Percentiles rank a stretch among this genome's conserved stretches.
phyloP scores from a whole-genome alignment of 371 early-diverging fungal genomes.

The Circinella minor region DNA sequence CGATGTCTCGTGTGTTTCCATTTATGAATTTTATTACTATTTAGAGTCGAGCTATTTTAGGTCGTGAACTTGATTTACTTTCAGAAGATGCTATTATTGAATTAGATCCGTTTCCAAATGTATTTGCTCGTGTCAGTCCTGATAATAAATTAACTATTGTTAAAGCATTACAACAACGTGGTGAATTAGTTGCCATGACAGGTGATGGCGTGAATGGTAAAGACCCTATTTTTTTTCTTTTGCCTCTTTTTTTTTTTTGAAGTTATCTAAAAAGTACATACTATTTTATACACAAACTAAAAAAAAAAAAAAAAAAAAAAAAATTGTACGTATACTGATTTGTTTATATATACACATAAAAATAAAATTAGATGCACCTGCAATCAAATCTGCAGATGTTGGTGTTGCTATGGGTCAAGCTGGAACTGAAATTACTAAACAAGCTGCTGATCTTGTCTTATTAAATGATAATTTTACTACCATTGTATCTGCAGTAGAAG shows the following conservation, averaged over 20 bases:
- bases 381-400: conserved; percentile 90
- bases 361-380: conserved; percentile 78
- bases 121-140: conserved; percentile 94
- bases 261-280: too few relatives aligned
- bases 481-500: conserved; percentile 76
- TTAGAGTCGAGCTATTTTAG: conserved; percentile 80
- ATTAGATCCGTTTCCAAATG: conserved; percentile 84
- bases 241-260: too few relatives aligned
- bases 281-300: background rate
- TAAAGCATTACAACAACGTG: conserved; percentile 83
- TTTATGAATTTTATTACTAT: background rate
- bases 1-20: background rate
- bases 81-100: conserved; percentile 82
- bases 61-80: conserved; percentile 83
- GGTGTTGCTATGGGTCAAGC: conserved; percentile 92
- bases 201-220: conserved; percentile 85
- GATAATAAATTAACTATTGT: conserved; percentile 98
- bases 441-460: conserved; percentile 88
- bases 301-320: background rate
- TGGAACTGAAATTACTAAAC: conserved; percentile 90
- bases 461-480: conserved; percentile 84
- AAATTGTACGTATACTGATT: conserved; percentile 1
- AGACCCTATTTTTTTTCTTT: too few relatives aligned
- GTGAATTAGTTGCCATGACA: conserved; percentile 78
- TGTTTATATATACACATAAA: background rate